phyloP scores from a whole-genome alignment of 768 basidiomycete genomes.

The Boletus reticulatus region DNA sequence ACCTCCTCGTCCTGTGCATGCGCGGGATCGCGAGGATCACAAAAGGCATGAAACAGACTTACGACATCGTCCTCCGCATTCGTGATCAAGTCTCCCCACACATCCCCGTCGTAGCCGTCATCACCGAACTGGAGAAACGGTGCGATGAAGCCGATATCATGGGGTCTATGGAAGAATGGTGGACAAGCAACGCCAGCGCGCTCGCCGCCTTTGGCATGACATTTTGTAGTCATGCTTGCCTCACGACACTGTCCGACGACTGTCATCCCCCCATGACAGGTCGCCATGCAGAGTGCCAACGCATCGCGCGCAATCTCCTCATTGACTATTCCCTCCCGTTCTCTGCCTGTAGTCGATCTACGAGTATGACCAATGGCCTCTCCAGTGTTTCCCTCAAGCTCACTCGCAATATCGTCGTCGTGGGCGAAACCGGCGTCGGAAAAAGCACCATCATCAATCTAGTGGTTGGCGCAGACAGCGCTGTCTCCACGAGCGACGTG shows the following conservation, averaged over 20 bases:
- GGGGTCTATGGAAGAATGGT: constrained; percentile 26
- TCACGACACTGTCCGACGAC: constrained; percentile 23
- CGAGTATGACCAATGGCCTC: not conserved
- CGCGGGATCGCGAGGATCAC: constrained; percentile 19
- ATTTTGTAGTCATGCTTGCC: constrained; percentile 21
- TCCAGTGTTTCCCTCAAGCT: constrained; percentile 17
- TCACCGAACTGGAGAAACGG: constrained; percentile 26
- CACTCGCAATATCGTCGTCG: constrained; percentile 35
- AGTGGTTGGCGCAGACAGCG: constrained; percentile 14
- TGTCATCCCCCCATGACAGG: constrained; percentile 16
- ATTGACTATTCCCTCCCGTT: constrained; percentile 20
- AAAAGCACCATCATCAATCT: constrained; percentile 25
- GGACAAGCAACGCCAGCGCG: constrained; percentile 4
- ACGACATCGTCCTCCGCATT: constrained; percentile 14
- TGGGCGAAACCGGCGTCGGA: constrained; percentile 37
- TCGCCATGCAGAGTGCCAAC: constrained; percentile 15
- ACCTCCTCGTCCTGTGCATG: constrained; percentile 27
- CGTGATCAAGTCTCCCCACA: constrained; percentile 19
- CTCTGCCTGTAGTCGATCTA: not conserved
- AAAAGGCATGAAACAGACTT: constrained; percentile 21
- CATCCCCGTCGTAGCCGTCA: constrained; percentile 24
- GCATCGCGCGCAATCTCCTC: constrained; percentile 21
- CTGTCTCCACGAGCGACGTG: constrained; percentile 14
- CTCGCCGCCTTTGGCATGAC: constrained; percentile 10
- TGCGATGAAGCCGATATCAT: constrained; percentile 7